These are phyloP conservation scores for Penicillium atrosanguineum DNA, from an alignment of 495 filamentous ascomycete species.

Conservation along the genomic window DNA sequence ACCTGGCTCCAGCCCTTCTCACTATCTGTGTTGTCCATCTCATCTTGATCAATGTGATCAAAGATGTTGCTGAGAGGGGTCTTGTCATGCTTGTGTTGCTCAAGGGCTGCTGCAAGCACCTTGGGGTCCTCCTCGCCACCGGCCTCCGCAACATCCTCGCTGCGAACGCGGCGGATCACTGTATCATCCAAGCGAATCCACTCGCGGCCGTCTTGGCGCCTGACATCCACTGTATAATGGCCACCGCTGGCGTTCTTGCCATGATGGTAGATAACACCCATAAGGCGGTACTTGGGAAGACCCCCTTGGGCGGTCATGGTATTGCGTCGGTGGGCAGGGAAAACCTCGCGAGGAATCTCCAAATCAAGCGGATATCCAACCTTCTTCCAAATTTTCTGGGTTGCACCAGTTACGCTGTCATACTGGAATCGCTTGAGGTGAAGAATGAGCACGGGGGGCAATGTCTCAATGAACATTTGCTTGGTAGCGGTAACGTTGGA, in stretches of 20 bases:
- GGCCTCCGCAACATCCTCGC: conserved; percentile 87
- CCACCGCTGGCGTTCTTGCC: conserved; percentile 93
- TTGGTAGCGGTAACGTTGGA: conserved; percentile 78
- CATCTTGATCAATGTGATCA: conserved; percentile 64
- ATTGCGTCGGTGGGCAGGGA: conserved; percentile 71
- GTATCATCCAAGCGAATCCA: conserved; percentile 98
- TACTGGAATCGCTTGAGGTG: conserved; percentile 98
- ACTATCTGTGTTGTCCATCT: conserved; percentile 53
- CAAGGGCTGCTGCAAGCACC: conserved; percentile 60
- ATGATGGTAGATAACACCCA: conserved; percentile 94
- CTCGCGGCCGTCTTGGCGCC: conserved; percentile 86
- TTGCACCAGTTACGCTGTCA: conserved; percentile 76
- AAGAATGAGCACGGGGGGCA: conserved; percentile 89
- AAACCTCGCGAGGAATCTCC: conserved; percentile 91
- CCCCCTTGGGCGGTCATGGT: conserved; percentile 59
- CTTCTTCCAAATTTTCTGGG: conserved; percentile 98
- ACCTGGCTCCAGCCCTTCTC: conserved; percentile 87
- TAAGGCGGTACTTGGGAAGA: conserved; percentile 77
- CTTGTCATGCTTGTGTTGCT: conserved; percentile 61
- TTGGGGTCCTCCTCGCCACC: conserved; percentile 77
- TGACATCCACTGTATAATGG: conserved; percentile 95
- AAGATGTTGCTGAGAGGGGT: conserved; percentile 63
- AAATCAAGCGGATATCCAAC: conserved; percentile 92
- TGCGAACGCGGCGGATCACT: conserved; percentile 76
- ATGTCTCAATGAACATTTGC: conserved; percentile 89